Conservation (phyloP, 177 flowering plant genomes). For the Vitis hybrid region DNA sequence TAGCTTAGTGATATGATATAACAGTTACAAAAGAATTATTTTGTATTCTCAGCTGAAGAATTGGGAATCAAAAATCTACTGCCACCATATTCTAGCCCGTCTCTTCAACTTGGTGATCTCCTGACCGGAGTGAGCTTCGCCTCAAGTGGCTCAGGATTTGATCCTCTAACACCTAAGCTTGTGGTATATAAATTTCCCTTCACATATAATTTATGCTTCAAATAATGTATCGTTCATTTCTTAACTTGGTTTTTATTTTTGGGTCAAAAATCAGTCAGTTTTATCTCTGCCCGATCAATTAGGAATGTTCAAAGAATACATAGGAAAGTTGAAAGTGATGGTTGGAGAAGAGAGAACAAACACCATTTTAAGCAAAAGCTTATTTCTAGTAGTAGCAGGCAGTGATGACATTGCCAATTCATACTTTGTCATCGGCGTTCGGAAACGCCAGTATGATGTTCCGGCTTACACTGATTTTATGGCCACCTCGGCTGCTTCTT, state of each 20-base stretch:
- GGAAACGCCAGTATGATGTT: neutral
- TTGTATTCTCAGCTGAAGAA: slow-evolving; percentile 19
- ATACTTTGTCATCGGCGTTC: slow-evolving; percentile 14
- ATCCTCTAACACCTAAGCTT: neutral
- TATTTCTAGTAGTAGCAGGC: slow-evolving; percentile 29
- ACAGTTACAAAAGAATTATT: neutral
- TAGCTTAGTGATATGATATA: too few species aligned
- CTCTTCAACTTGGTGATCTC: slow-evolving; percentile 21
- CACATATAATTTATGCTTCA: neutral
- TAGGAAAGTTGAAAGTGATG: slow-evolving; percentile 12
- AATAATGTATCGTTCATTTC: neutral
- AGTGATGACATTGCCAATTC: slow-evolving; percentile 38
- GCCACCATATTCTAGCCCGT: slow-evolving; percentile 31
- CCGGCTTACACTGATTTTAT: too few species aligned
- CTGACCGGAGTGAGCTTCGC: slow-evolving; percentile 36
- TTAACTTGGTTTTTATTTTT: neutral
- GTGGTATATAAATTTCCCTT: slow-evolving; percentile 4
- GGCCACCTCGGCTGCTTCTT: too few species aligned
- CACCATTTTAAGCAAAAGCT: slow-evolving; percentile 21
- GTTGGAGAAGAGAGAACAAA: slow-evolving; percentile 31
- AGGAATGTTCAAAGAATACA: slow-evolving; percentile 31
- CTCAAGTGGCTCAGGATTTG: slow-evolving; percentile 33
- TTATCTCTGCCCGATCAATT: slow-evolving; percentile 30
- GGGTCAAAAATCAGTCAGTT: slow-evolving; percentile 20
- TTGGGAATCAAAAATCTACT: slow-evolving; percentile 26